Percentiles rank a stretch among this genome's conserved stretches.
Evolutionary conservation across 2,329 filamentous ascomycete genomes (phyloP).

Genomic region (Fusarium poae): DNA sequence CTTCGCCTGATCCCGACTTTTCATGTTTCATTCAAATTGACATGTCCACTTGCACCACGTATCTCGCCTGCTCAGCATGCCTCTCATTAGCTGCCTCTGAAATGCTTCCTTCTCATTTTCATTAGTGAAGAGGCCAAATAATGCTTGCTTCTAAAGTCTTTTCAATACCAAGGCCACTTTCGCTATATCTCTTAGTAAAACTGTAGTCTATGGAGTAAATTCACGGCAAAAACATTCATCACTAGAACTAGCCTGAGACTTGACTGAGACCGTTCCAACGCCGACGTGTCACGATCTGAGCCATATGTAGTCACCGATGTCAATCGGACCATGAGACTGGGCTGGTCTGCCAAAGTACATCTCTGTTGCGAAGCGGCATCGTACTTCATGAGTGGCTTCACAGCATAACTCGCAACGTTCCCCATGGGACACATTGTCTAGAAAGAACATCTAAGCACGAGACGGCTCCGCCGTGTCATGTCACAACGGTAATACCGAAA

Average conservation of each 20-base stretch:
- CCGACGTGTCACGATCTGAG: slow-evolving; percentile 17
- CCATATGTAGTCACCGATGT: slow-evolving; percentile 2
- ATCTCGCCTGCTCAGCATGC: slow-evolving; percentile 14
- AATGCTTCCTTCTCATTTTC: not conserved
- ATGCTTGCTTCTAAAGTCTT: slow-evolving; percentile 1
- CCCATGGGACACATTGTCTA: slow-evolving; percentile 8
- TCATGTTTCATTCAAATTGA: slow-evolving; percentile 37
- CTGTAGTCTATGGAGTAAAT: not conserved
- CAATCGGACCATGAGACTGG: slow-evolving; percentile 13
- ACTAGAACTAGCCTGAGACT: slow-evolving; percentile 15
- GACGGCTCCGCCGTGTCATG: slow-evolving; percentile 19
- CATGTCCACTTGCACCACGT: slow-evolving; percentile 28
- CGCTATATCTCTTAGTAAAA: not conserved
- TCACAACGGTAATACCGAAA: slow-evolving; percentile 7
- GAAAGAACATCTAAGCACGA: not conserved
- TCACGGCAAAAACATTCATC: slow-evolving; percentile 17
- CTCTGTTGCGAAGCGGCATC: slow-evolving; percentile 16
- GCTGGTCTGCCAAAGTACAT: not conserved
- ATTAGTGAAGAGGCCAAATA: not conserved
- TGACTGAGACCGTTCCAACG: slow-evolving; percentile 24
- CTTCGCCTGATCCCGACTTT: slow-evolving; percentile 15
- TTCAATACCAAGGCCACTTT: slow-evolving; percentile 9
- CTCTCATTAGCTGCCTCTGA: slow-evolving; percentile 3
- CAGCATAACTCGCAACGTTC: slow-evolving; percentile 16
- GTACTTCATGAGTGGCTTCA: slow-evolving; percentile 15